Conservation (phyloP, 306 rosid species). For the apple (Malus domestica) region DNA sequence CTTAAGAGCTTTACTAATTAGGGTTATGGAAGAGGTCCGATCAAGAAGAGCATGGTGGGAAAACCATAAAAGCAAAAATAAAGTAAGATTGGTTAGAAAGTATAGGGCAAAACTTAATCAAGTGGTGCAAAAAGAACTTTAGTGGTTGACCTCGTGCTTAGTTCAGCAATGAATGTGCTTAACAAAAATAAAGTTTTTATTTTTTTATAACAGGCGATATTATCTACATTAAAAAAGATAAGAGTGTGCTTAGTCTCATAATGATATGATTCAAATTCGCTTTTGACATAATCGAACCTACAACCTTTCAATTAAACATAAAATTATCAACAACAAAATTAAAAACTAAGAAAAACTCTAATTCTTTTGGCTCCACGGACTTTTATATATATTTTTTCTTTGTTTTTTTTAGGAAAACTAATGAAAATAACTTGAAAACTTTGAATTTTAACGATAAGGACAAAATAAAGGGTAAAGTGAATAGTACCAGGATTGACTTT, state of each 20-base stretch:
- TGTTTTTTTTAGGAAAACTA: background rate
- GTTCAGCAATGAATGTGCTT: conserved; percentile 40
- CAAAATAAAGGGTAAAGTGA: too few species aligned
- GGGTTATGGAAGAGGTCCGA: background rate
- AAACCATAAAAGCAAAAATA: background rate
- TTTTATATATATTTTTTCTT: background rate
- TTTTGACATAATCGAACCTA: too few species aligned
- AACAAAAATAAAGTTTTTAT: conserved; percentile 14
- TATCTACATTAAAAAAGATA: too few species aligned
- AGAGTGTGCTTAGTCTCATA: too few species aligned
- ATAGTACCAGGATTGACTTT: too few species aligned
- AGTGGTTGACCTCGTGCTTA: conserved; percentile 69
- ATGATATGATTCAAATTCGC: too few species aligned
- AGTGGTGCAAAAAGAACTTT: conserved; percentile 24
- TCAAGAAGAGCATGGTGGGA: background rate
- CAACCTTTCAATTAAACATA: background rate
- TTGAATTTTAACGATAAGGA: too few species aligned
- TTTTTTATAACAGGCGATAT: too few species aligned
- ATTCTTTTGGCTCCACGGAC: conserved; percentile 22
- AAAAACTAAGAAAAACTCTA: conserved; percentile 17
- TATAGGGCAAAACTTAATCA: background rate
- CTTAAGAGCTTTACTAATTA: background rate
- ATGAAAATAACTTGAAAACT: too few species aligned
- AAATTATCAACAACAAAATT: background rate
- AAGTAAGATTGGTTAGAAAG: background rate